phyloP scores from a whole-genome alignment of 2,329 filamentous ascomycete genomes.

The Ophiostoma sp. region DNA sequence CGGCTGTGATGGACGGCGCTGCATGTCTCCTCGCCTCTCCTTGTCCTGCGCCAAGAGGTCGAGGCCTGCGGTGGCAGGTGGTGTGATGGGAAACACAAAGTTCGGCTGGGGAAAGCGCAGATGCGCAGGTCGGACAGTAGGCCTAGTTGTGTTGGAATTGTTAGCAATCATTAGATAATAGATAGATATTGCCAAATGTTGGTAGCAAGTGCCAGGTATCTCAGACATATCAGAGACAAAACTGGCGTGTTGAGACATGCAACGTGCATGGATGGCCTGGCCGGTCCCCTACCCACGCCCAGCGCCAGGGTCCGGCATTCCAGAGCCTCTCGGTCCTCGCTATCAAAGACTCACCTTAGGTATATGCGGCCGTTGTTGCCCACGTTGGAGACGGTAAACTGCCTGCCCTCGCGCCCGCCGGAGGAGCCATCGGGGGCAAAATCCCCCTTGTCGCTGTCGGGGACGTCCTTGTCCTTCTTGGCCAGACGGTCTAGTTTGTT shows the following conservation, averaged over 20 bases:
- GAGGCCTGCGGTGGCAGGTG: slow-evolving; percentile 54
- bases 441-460: slow-evolving; percentile 50
- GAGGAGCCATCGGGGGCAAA: slow-evolving; percentile 56
- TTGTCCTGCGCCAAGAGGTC: slow-evolving; percentile 39
- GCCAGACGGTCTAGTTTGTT: slow-evolving; percentile 34
- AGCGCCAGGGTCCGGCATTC: neutral
- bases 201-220: too few relatives aligned
- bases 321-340: slow-evolving; percentile 27
- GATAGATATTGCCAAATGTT: neutral
- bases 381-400: slow-evolving; percentile 76
- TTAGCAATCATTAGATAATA: neutral
- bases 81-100: slow-evolving; percentile 56
- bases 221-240: slow-evolving; percentile 7
- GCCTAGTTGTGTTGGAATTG: slow-evolving; percentile 39
- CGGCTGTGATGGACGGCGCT: slow-evolving; percentile 6
- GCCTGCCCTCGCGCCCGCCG: slow-evolving; percentile 58
- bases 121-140: slow-evolving; percentile 55
- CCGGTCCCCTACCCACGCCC: too few relatives aligned
- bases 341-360: slow-evolving; percentile 53
- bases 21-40: slow-evolving; percentile 29
- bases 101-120: slow-evolving; percentile 57
- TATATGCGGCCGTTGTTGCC: slow-evolving; percentile 80
- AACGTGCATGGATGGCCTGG: neutral
- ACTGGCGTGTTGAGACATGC: neutral
- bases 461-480: slow-evolving; percentile 54